Evolutionary conservation across 768 basidiomycete species (phyloP), one percentile per base, ranked within the genome.

Genomic region (Pholiota conissans): DNA sequence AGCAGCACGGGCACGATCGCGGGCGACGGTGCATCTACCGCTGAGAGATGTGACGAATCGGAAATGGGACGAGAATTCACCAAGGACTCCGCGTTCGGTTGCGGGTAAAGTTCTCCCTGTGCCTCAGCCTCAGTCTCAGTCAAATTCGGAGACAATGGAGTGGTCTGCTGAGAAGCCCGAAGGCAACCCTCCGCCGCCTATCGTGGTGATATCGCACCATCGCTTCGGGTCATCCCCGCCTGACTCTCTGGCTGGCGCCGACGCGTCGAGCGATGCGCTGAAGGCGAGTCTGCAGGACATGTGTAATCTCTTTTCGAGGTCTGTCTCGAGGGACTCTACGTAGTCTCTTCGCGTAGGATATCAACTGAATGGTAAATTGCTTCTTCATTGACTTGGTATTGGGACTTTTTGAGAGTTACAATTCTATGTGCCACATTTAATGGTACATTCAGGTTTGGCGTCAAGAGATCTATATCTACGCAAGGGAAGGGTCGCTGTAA

Each of bases 131-230:
- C n/a, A n/a, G n/a, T n/a, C n/a, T n/a, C n/a, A n/a, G n/a, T n/a
- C n/a, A n/a, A n/a, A n/a, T n/a, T n/a, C n/a, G n/a, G n/a, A n/a
- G n/a, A n/a, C n/a, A n/a, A n/a, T n/a, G n/a, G n/a, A n/a, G n/a
- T n/a, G 13, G 13, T 32, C 7, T 32, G 30, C 30, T 20, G 13
- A 39, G 24, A 20, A 22, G 34, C 18, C 32, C 32, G 34, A 26
- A 52, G 11, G 9, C 20, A 46, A 54, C 2, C 59, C 55, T 1
- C 47, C 56, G 3, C 52, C 53, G 2, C 60, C 63, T 10, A 57
- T 59, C 13, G 63, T 61, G 6, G 34, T 64, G 10, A 57, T 64
- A 2, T 64, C 63, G 9, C 60, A 52, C 20, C 57, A 60, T 30
- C 57, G 59, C 8, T 59, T 61, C 35, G 54, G 51, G 29, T 51